phyloP scores from a whole-genome alignment of 1,284 basidiomycete species.

The Ustilago esculenta region DNA sequence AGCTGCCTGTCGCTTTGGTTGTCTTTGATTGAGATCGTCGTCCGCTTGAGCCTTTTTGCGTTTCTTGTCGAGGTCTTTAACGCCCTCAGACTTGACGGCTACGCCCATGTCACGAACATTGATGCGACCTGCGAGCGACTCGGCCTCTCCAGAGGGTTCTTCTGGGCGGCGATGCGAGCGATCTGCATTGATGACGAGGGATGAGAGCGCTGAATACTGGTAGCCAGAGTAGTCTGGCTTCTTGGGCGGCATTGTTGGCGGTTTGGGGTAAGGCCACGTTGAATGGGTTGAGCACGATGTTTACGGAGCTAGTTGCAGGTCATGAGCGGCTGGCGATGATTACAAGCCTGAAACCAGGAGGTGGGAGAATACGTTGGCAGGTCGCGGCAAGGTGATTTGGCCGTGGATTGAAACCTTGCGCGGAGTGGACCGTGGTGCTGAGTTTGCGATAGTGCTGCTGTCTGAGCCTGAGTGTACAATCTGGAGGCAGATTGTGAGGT shows the following conservation, averaged over 20 bases:
- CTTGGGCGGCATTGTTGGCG: slow-evolving; percentile 59
- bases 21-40: slow-evolving; percentile 44
- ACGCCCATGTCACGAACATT: slow-evolving; percentile 93
- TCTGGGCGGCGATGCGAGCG: slow-evolving; percentile 55
- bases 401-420: no score
- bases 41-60: slow-evolving; percentile 70
- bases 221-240: slow-evolving; percentile 65
- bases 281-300: no score
- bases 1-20: slow-evolving; percentile 69
- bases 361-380: no score
- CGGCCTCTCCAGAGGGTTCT: slow-evolving; percentile 95
- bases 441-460: no score
- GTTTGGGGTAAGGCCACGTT: no score
- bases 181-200: slow-evolving; percentile 63
- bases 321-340: no score
- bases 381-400: no score
- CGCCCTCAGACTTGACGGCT: slow-evolving; percentile 80
- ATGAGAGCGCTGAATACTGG: slow-evolving; percentile 66
- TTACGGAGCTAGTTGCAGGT: no score
- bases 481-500: no score
- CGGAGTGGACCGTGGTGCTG: no score
- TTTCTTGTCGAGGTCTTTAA: slow-evolving; percentile 95
- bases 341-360: no score
- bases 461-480: no score
- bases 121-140: slow-evolving; percentile 89